Conservation (phyloP, 495 filamentous ascomycete species). For the Hypomontagnella submonticulosa region DNA sequence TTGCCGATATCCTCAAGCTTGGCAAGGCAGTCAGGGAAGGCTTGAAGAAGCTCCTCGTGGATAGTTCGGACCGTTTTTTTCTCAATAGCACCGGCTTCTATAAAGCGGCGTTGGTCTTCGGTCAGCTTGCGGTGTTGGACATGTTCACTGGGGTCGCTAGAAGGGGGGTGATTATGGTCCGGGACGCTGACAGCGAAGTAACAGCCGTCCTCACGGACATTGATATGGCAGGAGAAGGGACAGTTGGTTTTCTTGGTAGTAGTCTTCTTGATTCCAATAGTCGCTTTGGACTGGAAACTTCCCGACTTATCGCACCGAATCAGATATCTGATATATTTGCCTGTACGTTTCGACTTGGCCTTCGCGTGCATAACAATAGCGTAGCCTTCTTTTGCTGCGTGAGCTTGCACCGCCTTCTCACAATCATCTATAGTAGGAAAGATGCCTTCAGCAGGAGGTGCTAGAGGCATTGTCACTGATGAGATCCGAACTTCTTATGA, state of each 20-base stretch:
- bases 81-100: slow-evolving; percentile 44
- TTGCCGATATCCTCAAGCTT: slow-evolving; percentile 48
- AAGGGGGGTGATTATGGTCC: slow-evolving; percentile 46
- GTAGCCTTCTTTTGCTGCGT: slow-evolving; percentile 46
- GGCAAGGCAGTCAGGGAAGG: slow-evolving; percentile 38
- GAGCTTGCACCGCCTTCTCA: slow-evolving; percentile 38
- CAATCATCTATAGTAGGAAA: slow-evolving; percentile 44
- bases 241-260: slow-evolving; percentile 49
- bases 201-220: slow-evolving; percentile 42
- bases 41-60: slow-evolving; percentile 40
- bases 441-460: slow-evolving; percentile 43
- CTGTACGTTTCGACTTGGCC: slow-evolving; percentile 44
- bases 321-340: slow-evolving; percentile 46
- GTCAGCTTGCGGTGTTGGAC: slow-evolving; percentile 46
- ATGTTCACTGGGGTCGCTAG: slow-evolving; percentile 38
- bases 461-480: slow-evolving; percentile 38
- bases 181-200: slow-evolving; percentile 41
- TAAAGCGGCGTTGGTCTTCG: slow-evolving; percentile 43
- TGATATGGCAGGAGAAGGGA: slow-evolving; percentile 44
- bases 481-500: background rate
- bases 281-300: slow-evolving; percentile 44
- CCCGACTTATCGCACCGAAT: slow-evolving; percentile 49
- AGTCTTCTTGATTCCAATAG: slow-evolving; percentile 43
- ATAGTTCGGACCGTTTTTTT: slow-evolving; percentile 45
- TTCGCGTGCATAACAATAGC: slow-evolving; percentile 45